Base-by-base conservation (phyloP, 441 rosid genomes). In the Brassica hybrid region DNA sequence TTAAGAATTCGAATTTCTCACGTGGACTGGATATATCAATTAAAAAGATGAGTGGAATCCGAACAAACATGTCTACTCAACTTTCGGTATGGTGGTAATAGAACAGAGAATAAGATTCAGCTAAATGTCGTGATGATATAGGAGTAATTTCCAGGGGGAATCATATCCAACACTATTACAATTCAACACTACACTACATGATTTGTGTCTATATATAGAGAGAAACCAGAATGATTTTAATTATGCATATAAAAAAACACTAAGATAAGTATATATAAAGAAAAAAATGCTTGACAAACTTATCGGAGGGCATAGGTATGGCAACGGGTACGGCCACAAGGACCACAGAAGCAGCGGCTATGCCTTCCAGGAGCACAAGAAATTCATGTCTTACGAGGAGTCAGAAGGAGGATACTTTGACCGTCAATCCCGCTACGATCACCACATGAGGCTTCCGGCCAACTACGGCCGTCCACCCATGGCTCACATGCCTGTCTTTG, bases 71-170 rank as follows among this genome's bases (percentile, higher is more conserved):
- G 57, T 59, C 64, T 57, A 77, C 69, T 66, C 73, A 77, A 72
- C 81, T 77, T 77, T 77, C 76, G 81, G 81, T 72, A 19, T 43
- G 57, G 76, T 77, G 43, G 72, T 65, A 36, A 67, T 77, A 71
- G 18, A 60, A 34, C 48, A 72, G 25, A 72, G 81, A 77, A 77
- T 72, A 58, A 19, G 76, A 77, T 72, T 72, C 73, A 72, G 18
- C 67, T 59, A 8, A 18, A 3, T 41, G 14, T 8, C 56, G 32
- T 27, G 32, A 64, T 71, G 36, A 21, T 56, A 63, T 23, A 43
- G 10, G 13, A 27, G 64, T 30, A 9, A 69, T 71, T 41, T 18
- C 72, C 4, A 66, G 0, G 11, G 1, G 56, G 76, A 65, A 65
- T 71, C 68, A 65, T 27, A 56, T 18, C 7, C 17, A 41, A 63